A percentile compares a stretch with the other conserved stretches of the same genome.
Evolutionary conservation across 2,329 filamentous ascomycete species (phyloP).

Genomic region (Aspergillus chevalieri): DNA sequence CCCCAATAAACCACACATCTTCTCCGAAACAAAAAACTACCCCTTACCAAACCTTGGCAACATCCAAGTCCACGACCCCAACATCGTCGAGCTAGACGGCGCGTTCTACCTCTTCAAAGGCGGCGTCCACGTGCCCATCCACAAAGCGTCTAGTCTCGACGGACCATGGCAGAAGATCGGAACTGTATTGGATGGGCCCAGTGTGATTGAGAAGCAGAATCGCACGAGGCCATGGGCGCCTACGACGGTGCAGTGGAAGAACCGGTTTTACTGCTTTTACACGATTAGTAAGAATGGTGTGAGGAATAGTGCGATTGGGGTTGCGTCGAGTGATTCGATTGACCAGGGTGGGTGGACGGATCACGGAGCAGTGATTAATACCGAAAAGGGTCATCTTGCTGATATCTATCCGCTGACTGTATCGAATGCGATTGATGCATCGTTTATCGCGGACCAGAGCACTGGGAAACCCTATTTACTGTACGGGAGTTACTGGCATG

Average conservation of each 20-base stretch:
- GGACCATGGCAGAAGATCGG: constrained; percentile 31
- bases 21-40: constrained; percentile 20
- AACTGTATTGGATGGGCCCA: constrained; percentile 24
- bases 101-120: constrained; percentile 31
- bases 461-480: constrained; percentile 24
- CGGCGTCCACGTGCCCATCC: constrained; percentile 21
- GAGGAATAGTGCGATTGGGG: constrained; percentile 31
- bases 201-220: constrained; percentile 25
- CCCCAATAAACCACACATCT: constrained; percentile 4
- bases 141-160: constrained; percentile 19
- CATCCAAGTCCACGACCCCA: constrained; percentile 28
- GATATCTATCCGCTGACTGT: constrained; percentile 24
- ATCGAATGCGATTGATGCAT: constrained; percentile 34
- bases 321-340: constrained; percentile 24
- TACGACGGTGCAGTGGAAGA: constrained; percentile 22
- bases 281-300: constrained; percentile 22
- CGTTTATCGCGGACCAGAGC: constrained; percentile 22
- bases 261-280: constrained; percentile 34
- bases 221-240: constrained; percentile 31
- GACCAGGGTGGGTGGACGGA: constrained; percentile 24
- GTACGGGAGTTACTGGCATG: constrained; percentile 32
- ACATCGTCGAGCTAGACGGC: constrained; percentile 23
- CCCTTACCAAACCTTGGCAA: constrained; percentile 25
- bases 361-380: constrained; percentile 30
- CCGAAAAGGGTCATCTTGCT: constrained; percentile 19